Base-by-base conservation (phyloP, 768 basidiomycete species). In the Sutorius australiensis region DNA sequence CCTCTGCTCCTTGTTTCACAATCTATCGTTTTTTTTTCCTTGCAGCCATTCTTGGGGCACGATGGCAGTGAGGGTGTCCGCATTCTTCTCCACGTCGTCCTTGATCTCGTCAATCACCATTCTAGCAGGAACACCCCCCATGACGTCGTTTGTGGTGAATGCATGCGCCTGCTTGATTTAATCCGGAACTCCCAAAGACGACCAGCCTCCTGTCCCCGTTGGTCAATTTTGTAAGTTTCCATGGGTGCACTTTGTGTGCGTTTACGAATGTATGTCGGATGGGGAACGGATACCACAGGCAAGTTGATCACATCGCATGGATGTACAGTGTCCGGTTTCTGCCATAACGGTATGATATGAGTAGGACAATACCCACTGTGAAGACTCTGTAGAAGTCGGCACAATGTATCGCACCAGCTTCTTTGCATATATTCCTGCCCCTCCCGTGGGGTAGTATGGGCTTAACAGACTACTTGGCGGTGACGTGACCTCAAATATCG, bases 231-330 rank as follows among this genome's bases (percentile, higher is more conserved):
- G 47, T 83, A 78, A 0, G 92, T 94, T 46, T 79, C 70, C 12
- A 78, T 71, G 19, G 65, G 5, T 95, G 80, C 45, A 82, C 81
- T 46, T 81, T 78, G 60, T 95, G 89, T 0, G 86, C 82, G 4
- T 80, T 76, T 1, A 79, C 81, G 0, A 84, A 82, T 0, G 94
- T 94, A 65, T 97, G 94, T 94, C 31, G 82, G 82, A 58, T 90
- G 89, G 0, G 94, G 94, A 3, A 83, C 72, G 1, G 73, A 61
- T 0, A 92, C 80, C 1, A 89, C 86, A 1, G 86, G 81, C 0
- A 87, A 58, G 9, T 79, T 75, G 54, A 91, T 91, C 21, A 67
- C 51, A 19, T 80, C 62, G 37, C 80, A 77, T 0, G 78, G 77
- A 49, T 79, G 75, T 10, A 65, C 63, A 3, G 73, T 66, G 0